Percentiles rank a stretch among this genome's conserved stretches.
Conservation (phyloP, 768 basidiomycete genomes). For the Punctularia strigosozonata region DNA sequence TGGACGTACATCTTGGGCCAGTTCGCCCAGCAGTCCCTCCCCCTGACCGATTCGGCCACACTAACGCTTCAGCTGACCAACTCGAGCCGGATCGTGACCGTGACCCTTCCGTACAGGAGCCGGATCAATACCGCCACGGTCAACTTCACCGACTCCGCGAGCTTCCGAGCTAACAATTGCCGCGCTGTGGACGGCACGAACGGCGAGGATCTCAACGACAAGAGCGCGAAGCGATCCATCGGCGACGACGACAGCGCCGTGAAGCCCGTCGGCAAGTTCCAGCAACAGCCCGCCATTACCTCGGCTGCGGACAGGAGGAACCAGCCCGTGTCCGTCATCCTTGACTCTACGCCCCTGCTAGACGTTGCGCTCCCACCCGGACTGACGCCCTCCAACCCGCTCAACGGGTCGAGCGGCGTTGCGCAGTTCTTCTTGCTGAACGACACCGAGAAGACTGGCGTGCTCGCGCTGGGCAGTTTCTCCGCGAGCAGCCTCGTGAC, state of each 20-base stretch:
- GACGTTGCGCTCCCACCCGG: constrained; percentile 25
- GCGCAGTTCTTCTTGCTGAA: constrained; percentile 45
- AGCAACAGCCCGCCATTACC: constrained; percentile 12
- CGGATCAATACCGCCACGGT: constrained; percentile 32
- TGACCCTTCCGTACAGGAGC: constrained; percentile 46
- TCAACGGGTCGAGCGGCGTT: constrained; percentile 34
- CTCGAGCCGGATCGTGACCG: constrained; percentile 24
- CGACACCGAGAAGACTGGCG: constrained; percentile 40
- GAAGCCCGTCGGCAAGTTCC: constrained; percentile 11
- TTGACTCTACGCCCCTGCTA: constrained; percentile 32
- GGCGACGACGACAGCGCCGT: neutral
- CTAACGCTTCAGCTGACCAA: constrained; percentile 34
- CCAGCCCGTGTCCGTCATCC: constrained; percentile 34
- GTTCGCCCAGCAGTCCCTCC: constrained; percentile 43
- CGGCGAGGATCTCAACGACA: constrained; percentile 18
- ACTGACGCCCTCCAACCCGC: constrained; percentile 24
- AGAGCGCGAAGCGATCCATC: neutral
- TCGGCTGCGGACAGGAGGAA: constrained; percentile 8
- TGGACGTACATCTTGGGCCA: constrained; percentile 25
- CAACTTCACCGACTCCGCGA: constrained; percentile 34
- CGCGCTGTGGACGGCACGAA: constrained; percentile 36
- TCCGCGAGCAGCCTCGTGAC: constrained; percentile 28
- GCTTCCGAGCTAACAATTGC: constrained; percentile 44
- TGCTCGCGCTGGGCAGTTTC: constrained; percentile 49
- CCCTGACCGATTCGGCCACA: constrained; percentile 34